Percentiles rank a stretch among this genome's conserved stretches.
phyloP scores from a whole-genome alignment of 225 moss, liverwort and hornwort genomes.

The Climacium dendroides region DNA sequence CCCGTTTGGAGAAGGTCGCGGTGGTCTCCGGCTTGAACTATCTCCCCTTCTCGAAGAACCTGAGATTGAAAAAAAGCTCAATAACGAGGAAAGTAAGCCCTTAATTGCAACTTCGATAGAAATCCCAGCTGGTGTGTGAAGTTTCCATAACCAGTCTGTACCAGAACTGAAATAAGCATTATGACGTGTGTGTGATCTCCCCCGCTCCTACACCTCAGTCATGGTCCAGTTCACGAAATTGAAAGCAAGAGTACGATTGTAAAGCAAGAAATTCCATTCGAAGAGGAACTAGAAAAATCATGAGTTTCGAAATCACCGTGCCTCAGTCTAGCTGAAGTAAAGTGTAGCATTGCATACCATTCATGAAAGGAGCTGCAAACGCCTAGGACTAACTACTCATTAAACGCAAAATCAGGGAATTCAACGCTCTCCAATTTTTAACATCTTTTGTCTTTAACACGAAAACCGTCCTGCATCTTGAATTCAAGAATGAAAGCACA shows the following conservation, averaged over 20 bases:
- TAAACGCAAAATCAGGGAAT: not conserved
- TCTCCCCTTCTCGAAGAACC: slow-evolving; percentile 52
- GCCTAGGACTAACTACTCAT: not conserved
- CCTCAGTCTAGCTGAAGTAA: not conserved
- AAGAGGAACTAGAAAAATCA: not conserved
- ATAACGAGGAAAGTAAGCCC: not conserved
- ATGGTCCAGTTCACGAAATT: not conserved
- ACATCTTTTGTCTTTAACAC: not conserved
- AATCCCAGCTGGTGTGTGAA: not conserved
- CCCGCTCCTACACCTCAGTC: not conserved
- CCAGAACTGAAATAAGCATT: not conserved
- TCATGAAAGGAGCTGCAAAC: not conserved
- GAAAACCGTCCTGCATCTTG: not conserved
- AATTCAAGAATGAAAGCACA: not conserved
- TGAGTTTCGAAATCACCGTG: not conserved
- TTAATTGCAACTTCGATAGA: not conserved
- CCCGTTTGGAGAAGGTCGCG: slow-evolving; percentile 44
- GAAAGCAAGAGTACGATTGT: not conserved
- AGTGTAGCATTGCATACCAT: not conserved
- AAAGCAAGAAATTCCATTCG: not conserved
- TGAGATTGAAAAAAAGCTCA: not conserved
- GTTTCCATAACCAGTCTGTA: not conserved
- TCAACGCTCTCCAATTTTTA: not conserved
- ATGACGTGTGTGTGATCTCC: not conserved
- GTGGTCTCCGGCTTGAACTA: slow-evolving; percentile 59